phyloP scores from a whole-genome alignment of 495 filamentous ascomycete genomes.

The Oidiodendron maius region DNA sequence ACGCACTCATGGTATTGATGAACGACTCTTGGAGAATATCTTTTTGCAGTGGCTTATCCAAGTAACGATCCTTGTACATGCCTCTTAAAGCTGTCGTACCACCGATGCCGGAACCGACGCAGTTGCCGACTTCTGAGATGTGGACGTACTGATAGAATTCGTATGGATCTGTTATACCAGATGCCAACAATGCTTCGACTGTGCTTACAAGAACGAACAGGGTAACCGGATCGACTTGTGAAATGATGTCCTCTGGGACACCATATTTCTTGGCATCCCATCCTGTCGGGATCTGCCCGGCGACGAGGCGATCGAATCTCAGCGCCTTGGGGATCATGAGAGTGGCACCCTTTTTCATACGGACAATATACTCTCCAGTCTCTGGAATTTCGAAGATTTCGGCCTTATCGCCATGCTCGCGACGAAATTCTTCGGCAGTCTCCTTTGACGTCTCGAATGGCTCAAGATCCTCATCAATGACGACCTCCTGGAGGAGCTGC shows the following conservation, averaged over 20 bases:
- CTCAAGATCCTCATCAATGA: constrained; percentile 92
- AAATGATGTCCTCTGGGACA: constrained; percentile 95
- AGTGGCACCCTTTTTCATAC: constrained; percentile 88
- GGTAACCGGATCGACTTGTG: constrained; percentile 94
- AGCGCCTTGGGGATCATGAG: constrained; percentile 95
- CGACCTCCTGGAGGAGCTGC: constrained; percentile 94
- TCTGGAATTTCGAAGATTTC: constrained; percentile 96
- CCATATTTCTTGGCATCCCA: constrained; percentile 96
- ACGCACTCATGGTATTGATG: constrained; percentile 99
- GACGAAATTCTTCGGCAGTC: constrained; percentile 93
- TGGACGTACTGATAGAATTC: constrained; percentile 99
- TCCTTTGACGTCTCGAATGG: constrained; percentile 97
- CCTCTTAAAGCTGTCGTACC: constrained; percentile 85
- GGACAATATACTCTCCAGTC: constrained; percentile 88
- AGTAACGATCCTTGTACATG: constrained; percentile 97
- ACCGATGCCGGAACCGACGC: constrained; percentile 95
- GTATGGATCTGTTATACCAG: constrained; percentile 98
- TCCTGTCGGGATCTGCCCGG: constrained; percentile 92
- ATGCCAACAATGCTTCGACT: constrained; percentile 80
- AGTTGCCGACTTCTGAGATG: constrained; percentile 96
- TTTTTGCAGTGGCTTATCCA: constrained; percentile 97
- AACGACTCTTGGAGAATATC: constrained; percentile 99
- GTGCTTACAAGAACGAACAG: constrained; percentile 91
- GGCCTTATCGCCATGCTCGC: constrained; percentile 93
- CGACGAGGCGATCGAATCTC: constrained; percentile 92